Evolutionary conservation across 768 basidiomycete genomes (phyloP).

Genomic region (Candolleomyces aberdarensis): DNA sequence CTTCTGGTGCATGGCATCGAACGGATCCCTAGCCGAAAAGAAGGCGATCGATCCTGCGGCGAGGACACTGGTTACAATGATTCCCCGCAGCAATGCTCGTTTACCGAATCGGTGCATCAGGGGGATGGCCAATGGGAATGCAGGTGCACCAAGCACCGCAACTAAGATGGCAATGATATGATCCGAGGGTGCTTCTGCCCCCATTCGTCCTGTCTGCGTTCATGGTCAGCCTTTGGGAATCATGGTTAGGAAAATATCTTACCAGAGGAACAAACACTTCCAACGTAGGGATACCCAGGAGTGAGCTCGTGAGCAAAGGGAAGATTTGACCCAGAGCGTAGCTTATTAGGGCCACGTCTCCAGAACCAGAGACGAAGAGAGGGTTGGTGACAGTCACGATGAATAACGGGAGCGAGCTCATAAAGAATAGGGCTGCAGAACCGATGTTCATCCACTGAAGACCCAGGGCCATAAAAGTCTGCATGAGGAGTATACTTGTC

Average conservation of each 20-base stretch:
- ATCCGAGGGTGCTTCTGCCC: slow-evolving; percentile 81
- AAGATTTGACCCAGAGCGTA: slow-evolving; percentile 61
- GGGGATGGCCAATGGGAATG: slow-evolving; percentile 59
- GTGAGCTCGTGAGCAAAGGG: slow-evolving; percentile 54
- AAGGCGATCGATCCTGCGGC: slow-evolving; percentile 53
- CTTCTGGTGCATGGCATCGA: slow-evolving; percentile 86
- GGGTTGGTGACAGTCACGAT: slow-evolving; percentile 53
- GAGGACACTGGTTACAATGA: slow-evolving; percentile 44
- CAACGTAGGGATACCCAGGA: slow-evolving; percentile 57
- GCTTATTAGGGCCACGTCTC: slow-evolving; percentile 50
- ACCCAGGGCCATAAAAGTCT: slow-evolving; percentile 49
- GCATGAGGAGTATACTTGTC: slow-evolving; percentile 58
- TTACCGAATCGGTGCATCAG: slow-evolving; percentile 72
- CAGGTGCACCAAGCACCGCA: slow-evolving; percentile 50
- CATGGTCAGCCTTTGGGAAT: neutral
- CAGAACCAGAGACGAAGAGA: slow-evolving; percentile 23
- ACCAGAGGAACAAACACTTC: slow-evolving; percentile 92
- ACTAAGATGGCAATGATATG: slow-evolving; percentile 84
- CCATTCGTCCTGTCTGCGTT: slow-evolving; percentile 76
- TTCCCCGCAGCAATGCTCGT: slow-evolving; percentile 28
- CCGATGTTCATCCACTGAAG: slow-evolving; percentile 71
- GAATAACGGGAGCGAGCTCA: slow-evolving; percentile 57
- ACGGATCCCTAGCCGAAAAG: slow-evolving; percentile 60
- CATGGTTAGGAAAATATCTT: slow-evolving; percentile 16
- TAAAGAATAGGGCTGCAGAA: slow-evolving; percentile 71